Percentiles rank a stretch among this genome's conserved stretches.
These are phyloP conservation scores for Cryptococcus jaspeensis DNA, from an alignment of 1,284 basidiomycete species.

Conservation along the genomic window DNA sequence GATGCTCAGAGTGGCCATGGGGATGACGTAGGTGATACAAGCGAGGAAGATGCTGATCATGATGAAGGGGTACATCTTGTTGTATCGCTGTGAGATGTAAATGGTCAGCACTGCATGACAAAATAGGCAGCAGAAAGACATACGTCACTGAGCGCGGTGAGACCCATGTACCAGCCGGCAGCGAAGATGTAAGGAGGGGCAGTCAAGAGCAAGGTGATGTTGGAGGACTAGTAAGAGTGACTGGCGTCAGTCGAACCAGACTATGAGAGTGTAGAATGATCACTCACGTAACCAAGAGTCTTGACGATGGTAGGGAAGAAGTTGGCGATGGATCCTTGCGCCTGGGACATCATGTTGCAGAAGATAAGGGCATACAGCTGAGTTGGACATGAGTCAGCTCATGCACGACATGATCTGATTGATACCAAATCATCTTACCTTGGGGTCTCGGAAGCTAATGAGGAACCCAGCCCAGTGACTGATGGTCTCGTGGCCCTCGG, in stretches of 20 bases:
- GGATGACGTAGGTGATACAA: conserved; percentile 31
- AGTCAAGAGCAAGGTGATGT: conserved; percentile 46
- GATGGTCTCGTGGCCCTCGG: conserved; percentile 26
- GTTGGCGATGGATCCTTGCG: conserved; percentile 29
- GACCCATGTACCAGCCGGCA: conserved; percentile 23
- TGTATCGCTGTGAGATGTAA: conserved; percentile 4
- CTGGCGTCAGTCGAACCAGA: too few relatives aligned
- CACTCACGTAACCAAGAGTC: conserved; percentile 32
- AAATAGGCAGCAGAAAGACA: conserved; percentile 3
- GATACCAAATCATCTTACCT: conserved; percentile 15
- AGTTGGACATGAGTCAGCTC: not conserved
- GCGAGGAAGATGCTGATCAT: conserved; percentile 23
- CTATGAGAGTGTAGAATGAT: too few relatives aligned
- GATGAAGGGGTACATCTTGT: conserved; percentile 26
- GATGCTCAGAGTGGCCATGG: conserved; percentile 31
- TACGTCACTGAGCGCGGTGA: conserved; percentile 29
- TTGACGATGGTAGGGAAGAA: conserved; percentile 43
- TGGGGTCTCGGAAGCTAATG: conserved; percentile 27
- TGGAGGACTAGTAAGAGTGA: conserved; percentile 40
- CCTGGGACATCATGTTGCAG: conserved; percentile 28
- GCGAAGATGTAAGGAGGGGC: conserved; percentile 47
- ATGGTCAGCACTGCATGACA: not conserved
- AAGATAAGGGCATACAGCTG: conserved; percentile 27
- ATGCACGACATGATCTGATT: not conserved
- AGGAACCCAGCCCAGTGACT: conserved; percentile 19